Base-by-base conservation (phyloP, 2,329 filamentous ascomycete species). In the Colletotrichum endophyticum region DNA sequence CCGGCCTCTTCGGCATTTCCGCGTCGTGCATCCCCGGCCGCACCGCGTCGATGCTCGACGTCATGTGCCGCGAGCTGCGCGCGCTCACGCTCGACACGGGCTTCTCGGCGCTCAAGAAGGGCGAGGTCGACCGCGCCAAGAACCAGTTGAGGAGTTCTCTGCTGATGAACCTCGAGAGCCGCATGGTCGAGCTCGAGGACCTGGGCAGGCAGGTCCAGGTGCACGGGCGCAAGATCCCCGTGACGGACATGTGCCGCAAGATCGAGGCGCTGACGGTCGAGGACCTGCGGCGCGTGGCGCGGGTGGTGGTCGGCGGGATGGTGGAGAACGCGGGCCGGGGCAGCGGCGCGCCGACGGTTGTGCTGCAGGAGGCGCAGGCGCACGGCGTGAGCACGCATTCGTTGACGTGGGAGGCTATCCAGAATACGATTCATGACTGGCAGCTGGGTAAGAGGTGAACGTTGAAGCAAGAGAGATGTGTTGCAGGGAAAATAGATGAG, bases 161-260 rank as follows among this genome's bases (percentile, higher is more conserved):
- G 56, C 91, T 99, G 66, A 99, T 99, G 97, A 99, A 99, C 86
- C 92, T 99, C 32, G 97, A 99, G 87, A 96, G 93, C 80, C 91
- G 97, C 76, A 98, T 99, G 96, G 96, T 99, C 12, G 97, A 99
- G 87, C 91, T 99, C 8, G 97, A 99, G 86, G 97, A 99, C 84
- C 90, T 99, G 0, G 97, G 97, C 27, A 89, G 97, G 78, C 96
- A 98, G 84, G 95, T 99, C 13, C 97, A 99, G 88, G 95, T 98
- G n/a, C 96, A 99, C 83, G 97, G 96, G 27, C 92, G 92, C 79
- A 98, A 98, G 87, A 92, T 99, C 8, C 94, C 96, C 3, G 96
- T 98, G 9, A 92, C 92, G 79, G 96, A 99, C 83, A 99, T 99
- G 96, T 98, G 96, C 83, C 88, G 88, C 67, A 92, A 93, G 82